Evolutionary conservation across 495 filamentous ascomycete genomes (phyloP), one percentile per base, ranked within the genome.

Genomic region (Tirmania nivea): DNA sequence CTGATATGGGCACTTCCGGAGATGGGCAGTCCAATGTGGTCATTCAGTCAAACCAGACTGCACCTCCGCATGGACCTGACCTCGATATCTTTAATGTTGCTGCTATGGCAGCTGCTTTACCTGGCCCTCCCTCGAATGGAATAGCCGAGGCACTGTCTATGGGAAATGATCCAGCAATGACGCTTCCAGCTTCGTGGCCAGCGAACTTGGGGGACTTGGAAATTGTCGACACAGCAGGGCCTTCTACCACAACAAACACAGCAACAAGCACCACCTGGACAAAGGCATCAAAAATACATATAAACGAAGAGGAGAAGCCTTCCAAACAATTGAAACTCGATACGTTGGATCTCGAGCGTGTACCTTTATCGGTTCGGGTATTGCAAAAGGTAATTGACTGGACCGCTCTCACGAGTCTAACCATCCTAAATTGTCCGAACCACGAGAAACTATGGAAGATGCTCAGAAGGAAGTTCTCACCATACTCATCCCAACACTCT

Each of bases 401-500:
- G 84, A 78, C 77, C 0, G 66, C 73, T 3, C 66, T 94, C 45
- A 81, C 78, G n/a, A 81, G 70, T 14, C 68, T 96, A 50, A 94
- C 89, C 0, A 73, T 96, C 14, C 76, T 96, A 49, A 72, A 81
- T 45, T 94, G 89, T 63, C 69, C 74, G 31, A 75, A 82, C 49
- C 80, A 86, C 61, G 85, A 92, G 42, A 71, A 76, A 49, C 75
- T 96, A 3, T 94, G 86, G 86, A 80, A 79, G 60, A 75, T 79
- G 37, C 71, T 96, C 10, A 77, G 81, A 42, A 75, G 78, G 16
- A 75, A 78, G 17, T 93, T 80, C 61, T 71, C 77, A 34, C 86
- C 87, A n/a, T n/a, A 16, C 7, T 31, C 25, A 31, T 31, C 25
- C 25, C 25, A 31, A 31, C 7, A 31, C 2, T 31, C 25, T 31